Conservation (phyloP, 345 rosid species). For the Nephelium lappaceum region DNA sequence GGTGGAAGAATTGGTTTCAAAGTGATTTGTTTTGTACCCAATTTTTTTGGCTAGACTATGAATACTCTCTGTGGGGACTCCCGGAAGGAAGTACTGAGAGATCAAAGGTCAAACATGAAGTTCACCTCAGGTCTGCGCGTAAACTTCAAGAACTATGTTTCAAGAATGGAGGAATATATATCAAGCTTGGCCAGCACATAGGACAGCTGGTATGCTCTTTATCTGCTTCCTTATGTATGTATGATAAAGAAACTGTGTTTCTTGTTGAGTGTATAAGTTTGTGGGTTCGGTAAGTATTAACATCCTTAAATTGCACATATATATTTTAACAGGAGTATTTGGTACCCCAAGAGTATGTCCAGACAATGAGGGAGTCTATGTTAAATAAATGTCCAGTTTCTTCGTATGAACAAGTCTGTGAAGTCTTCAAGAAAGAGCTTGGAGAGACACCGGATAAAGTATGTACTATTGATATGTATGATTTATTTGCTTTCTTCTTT, state of each 20-base stretch:
- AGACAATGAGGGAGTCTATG: constrained; percentile 84
- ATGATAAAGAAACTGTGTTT: neutral
- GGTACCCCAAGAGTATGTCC: constrained; percentile 85
- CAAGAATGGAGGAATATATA: constrained; percentile 89
- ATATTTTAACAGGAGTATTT: constrained; percentile 64
- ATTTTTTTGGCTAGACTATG: constrained; percentile 60
- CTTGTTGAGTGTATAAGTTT: neutral
- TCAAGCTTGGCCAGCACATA: constrained; percentile 94
- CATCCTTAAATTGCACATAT: neutral
- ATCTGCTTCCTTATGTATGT: constrained; percentile 20
- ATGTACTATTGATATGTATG: constrained; percentile 42
- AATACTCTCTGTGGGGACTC: constrained; percentile 78
- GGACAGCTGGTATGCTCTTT: constrained; percentile 75
- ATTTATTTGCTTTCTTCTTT: constrained; percentile 10
- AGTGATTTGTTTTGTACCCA: neutral
- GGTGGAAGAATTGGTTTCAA: neutral
- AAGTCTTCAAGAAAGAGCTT: constrained; percentile 88
- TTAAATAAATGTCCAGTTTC: constrained; percentile 93
- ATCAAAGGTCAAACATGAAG: constrained; percentile 72
- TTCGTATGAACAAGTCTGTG: constrained; percentile 90
- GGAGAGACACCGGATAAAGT: constrained; percentile 87
- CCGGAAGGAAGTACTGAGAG: constrained; percentile 83
- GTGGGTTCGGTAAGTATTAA: constrained; percentile 10
- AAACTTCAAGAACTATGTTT: constrained; percentile 94
- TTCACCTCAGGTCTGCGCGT: constrained; percentile 84